These are phyloP conservation scores for Cicer pinnatifidum DNA, from an alignment of 306 rosid genomes.

Conservation along the genomic window DNA sequence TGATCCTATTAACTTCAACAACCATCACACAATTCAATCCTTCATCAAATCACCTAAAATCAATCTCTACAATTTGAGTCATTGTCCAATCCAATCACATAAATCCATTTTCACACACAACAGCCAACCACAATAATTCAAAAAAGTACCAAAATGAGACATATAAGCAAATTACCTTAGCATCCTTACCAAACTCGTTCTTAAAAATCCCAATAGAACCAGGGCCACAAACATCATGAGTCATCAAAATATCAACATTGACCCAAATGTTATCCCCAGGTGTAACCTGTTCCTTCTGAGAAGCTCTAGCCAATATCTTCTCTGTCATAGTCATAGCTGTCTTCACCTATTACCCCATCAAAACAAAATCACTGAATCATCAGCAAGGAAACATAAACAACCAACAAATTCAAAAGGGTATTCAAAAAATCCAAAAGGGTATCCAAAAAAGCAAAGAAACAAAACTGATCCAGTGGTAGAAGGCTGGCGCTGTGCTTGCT, in stretches of 20 bases:
- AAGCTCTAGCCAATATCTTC: constrained; percentile 84
- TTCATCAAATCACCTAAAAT: constrained; percentile 33
- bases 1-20: constrained; percentile 7
- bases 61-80: background rate
- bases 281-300: constrained; percentile 67
- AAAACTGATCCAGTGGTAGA: constrained; percentile 77
- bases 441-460: constrained; percentile 25
- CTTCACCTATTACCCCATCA: constrained; percentile 61
- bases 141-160: background rate
- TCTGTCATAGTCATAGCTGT: constrained; percentile 94
- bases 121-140: background rate
- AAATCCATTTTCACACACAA: background rate
- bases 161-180: constrained; percentile 58
- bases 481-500: constrained; percentile 77
- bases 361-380: constrained; percentile 17
- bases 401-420: constrained; percentile 30
- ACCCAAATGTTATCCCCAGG: constrained; percentile 96
- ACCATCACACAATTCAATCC: constrained; percentile 17
- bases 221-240: constrained; percentile 95
- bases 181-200: constrained; percentile 87
- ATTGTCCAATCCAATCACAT: constrained; percentile 16
- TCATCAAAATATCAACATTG: constrained; percentile 85
- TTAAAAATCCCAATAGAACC: constrained; percentile 93
- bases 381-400: constrained; percentile 22
- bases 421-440: constrained; percentile 1